Evolutionary conservation across 2,329 filamentous ascomycete species (phyloP).

Genomic region (Colletotrichum coccodes): DNA sequence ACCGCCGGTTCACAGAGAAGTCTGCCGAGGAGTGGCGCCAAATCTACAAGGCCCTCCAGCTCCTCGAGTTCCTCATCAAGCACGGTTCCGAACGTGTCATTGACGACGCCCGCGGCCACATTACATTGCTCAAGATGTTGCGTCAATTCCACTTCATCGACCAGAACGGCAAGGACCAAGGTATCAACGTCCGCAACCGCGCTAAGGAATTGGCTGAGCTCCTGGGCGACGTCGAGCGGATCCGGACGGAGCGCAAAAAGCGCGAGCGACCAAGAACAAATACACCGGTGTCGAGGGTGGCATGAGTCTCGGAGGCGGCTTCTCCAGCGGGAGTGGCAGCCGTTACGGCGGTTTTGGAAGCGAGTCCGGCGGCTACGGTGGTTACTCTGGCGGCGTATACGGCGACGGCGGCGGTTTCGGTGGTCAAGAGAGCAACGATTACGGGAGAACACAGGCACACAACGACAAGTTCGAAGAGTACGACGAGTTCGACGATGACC

Average conservation of each 20-base stretch:
- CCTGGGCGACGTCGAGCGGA: constrained; percentile 90
- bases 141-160: constrained; percentile 98
- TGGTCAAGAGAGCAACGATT: constrained; percentile 76
- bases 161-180: constrained; percentile 96
- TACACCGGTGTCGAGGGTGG: constrained; percentile 95
- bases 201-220: constrained; percentile 96
- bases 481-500: constrained; percentile 87
- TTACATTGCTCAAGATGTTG: constrained; percentile 97
- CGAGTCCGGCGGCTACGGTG: constrained; percentile 77
- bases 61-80: constrained; percentile 97
- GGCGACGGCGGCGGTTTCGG: constrained; percentile 97
- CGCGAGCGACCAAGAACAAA: constrained; percentile 88
- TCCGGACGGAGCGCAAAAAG: constrained; percentile 89
- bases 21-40: constrained; percentile 98
- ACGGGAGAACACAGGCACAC: constrained; percentile 47
- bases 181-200: constrained; percentile 95
- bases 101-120: constrained; percentile 94
- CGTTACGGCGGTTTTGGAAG: constrained; percentile 94
- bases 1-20: constrained; percentile 99
- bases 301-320: constrained; percentile 67
- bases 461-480: constrained; percentile 94
- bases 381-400: constrained; percentile 80
- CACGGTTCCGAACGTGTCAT: constrained; percentile 98
- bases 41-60: constrained; percentile 97
- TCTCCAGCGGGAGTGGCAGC: constrained; percentile 58